phyloP scores from a whole-genome alignment of 2,329 filamentous ascomycete species.

The Penicillium sp. region DNA sequence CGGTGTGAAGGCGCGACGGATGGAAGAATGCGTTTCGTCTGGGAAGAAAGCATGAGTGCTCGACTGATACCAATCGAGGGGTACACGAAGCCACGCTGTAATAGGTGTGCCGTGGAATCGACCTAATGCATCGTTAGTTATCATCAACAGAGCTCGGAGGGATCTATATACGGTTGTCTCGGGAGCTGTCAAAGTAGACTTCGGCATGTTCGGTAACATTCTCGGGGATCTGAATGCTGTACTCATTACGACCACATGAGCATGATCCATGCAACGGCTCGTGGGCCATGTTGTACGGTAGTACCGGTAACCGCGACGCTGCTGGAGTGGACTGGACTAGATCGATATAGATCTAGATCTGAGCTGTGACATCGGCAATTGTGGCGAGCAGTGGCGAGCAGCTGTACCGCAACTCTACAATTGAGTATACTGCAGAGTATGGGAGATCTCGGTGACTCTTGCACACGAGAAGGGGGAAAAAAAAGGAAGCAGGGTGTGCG shows the following conservation, averaged over 20 bases:
- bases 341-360: neutral
- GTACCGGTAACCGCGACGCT: conserved; percentile 6
- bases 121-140: conserved; percentile 41
- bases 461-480: neutral
- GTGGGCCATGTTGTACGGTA: conserved; percentile 22
- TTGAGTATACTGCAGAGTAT: neutral
- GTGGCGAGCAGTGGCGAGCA: neutral
- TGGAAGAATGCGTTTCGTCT: conserved; percentile 66
- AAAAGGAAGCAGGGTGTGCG: conserved; percentile 8
- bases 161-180: conserved; percentile 62
- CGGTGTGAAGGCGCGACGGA: conserved; percentile 64
- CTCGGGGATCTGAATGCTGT: conserved; percentile 66
- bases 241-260: conserved; percentile 80
- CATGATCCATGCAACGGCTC: conserved; percentile 68
- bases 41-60: conserved; percentile 69
- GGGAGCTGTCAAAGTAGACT: conserved; percentile 70
- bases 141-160: neutral
- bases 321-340: neutral
- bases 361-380: neutral
- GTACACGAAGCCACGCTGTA: conserved; percentile 77
- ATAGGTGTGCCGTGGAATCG: conserved; percentile 65
- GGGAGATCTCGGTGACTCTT: neutral
- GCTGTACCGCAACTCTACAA: neutral
- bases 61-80: conserved; percentile 73
- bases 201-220: conserved; percentile 55